Evolutionary conservation across 306 rosid species (phyloP), one percentile per base, ranked within the genome.

Genomic region (Lotus japonicus): DNA sequence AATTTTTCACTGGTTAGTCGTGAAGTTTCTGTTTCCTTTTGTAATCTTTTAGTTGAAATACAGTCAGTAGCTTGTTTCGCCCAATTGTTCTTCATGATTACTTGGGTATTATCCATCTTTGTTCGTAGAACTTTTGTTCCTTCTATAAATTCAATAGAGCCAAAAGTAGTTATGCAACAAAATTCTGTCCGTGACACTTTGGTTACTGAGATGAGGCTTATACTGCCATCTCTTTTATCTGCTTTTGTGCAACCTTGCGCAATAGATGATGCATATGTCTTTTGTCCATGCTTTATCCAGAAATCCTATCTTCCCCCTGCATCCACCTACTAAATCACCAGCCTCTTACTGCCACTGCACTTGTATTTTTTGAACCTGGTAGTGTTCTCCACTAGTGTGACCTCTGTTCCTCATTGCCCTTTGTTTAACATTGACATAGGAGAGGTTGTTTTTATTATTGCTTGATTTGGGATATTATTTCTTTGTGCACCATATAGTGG

Each of bases 21-120:
- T 42, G 69, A 56, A 49, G 33, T 53, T 54, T 55, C 16, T 51
- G 41, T 50, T 64, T 43, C n/a, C 10, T 11, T 35, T 14, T 35
- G 35, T n/a, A 58, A 46, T 35, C 59, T 39, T 17, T 12, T 28
- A 13, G 52, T 71, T 59, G 39, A 76, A 70, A 36, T 44, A 23
- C 59, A 62, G 61, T 62, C 39, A 6, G 38, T 14, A 35, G 72
- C 64, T 62, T 55, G 56, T 53, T 70, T 65, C 73, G 49, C 50
- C 39, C 36, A 43, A 48, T 33, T 77, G 44, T 46, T 55, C 39
- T 71, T 70, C 11, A 28, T 36, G 38, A 44, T 50, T 64, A 53
- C 66, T 31, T 67, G 39, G 51, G 14, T 57, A 53, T 36, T 11
- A 36, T 46, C 36, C 52, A 48, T 28, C 17, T 50, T 50, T 75